Evolutionary conservation across 805 yeast species (phyloP).

Genomic region (Saitoella complicata): DNA sequence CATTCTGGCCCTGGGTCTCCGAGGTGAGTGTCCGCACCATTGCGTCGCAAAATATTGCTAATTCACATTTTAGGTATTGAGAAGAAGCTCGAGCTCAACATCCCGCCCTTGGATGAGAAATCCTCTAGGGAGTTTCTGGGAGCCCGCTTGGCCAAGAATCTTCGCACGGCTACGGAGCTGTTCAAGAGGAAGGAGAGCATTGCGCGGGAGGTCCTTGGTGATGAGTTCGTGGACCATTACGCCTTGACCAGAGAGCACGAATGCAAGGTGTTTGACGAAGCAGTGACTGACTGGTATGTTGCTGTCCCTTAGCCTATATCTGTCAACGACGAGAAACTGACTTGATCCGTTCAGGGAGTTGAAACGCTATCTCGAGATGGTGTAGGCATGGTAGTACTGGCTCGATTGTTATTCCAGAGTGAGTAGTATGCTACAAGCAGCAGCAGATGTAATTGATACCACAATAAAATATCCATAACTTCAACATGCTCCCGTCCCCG

Average conservation of each 20-base stretch:
- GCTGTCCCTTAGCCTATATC: too few relatives aligned
- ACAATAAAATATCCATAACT: too few relatives aligned
- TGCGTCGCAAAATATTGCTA: too few relatives aligned
- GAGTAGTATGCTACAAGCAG: too few relatives aligned
- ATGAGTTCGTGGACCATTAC: slow-evolving; percentile 21
- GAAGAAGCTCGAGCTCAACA: slow-evolving; percentile 13
- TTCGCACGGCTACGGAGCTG: slow-evolving; percentile 16
- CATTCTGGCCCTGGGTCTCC: slow-evolving; percentile 19
- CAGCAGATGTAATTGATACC: too few relatives aligned
- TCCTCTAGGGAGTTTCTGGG: slow-evolving; percentile 7
- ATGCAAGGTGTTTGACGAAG: slow-evolving; percentile 17
- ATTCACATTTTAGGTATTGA: slow-evolving; percentile 10
- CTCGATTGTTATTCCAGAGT: too few relatives aligned
- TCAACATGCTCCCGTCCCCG: too few relatives aligned
- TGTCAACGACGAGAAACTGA: too few relatives aligned
- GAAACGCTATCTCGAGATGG: too few relatives aligned
- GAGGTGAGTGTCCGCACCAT: slow-evolving; percentile 6
- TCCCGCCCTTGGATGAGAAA: slow-evolving; percentile 18
- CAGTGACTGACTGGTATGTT: slow-evolving; percentile 23
- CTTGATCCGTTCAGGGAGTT: too few relatives aligned
- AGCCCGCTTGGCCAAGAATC: slow-evolving; percentile 16
- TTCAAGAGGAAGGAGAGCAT: slow-evolving; percentile 15
- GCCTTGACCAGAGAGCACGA: slow-evolving; percentile 20
- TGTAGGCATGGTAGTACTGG: too few relatives aligned
- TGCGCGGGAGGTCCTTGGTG: slow-evolving; percentile 17